Base-by-base conservation (phyloP, 495 filamentous ascomycete genomes). In the Lasiosphaeris hirsuta region DNA sequence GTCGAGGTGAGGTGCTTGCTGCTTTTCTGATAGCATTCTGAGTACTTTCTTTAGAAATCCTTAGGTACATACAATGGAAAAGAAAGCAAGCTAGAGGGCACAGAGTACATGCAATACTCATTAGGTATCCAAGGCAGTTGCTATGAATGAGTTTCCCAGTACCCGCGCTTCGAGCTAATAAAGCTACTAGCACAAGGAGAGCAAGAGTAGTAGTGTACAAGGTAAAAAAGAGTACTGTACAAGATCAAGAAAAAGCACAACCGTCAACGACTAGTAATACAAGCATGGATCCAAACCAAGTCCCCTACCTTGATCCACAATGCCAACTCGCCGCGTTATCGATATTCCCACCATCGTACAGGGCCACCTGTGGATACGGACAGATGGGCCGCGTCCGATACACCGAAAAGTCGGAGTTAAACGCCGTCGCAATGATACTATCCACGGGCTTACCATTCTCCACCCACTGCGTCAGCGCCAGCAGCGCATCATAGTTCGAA, bases 391-490 rank as follows among this genome's bases (percentile, higher is more conserved):
- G 51, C 47, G 66, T 38, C 69, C 77, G 17, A 62, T 51, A 36
- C 18, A 61, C 23, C 19, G 61, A 48, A 60, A 68, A 42, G 65
- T 69, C 36, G 49, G 51, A 72, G 49, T 77, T 67, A 51, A 69
- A 80, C 9, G 72, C 75, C 14, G 77, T 81, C 1, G 74, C 76
- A 14, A 78, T 62, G n/a, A 81, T 47, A 43, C 70, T 59, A 7
- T 78, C 71, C 0, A 76, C 75, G 1, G 70, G 69, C 39, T 48
- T 63, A 0, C 61, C 75, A 33, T 75, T 60, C 68, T 84, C 82
- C 1, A 81, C 78, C 82, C 83, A 86, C 8, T 67, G 54, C 70
- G 82, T 71, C 49, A 86, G 34, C 11, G 80, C 78, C 41, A 75
- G 57, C 57, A 84, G 47, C 4, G 65, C 68, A 63, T 84, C 77